Base-by-base conservation (phyloP, 2,329 filamentous ascomycete species). In the Hypoxylon sp. region DNA sequence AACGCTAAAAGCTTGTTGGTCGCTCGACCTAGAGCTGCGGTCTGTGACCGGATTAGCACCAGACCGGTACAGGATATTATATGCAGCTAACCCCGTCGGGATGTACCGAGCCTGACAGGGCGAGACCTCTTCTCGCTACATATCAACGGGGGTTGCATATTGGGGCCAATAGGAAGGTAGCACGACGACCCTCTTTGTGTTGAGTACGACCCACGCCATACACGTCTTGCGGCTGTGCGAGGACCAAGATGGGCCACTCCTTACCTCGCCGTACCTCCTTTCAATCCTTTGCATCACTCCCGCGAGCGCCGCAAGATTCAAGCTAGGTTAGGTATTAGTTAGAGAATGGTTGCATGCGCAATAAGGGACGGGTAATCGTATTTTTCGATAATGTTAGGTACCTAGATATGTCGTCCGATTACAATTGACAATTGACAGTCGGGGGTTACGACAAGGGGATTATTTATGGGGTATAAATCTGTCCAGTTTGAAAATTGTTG, bases 1-100 rank as follows among this genome's bases (percentile, higher is more conserved):
- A 70, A 75, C 68, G 64, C 69, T 65, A 65, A 67, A 62, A 73
- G 73, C 72, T 69, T 70, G 73, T 64, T 70, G 70, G 64, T 66
- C 68, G 65, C 65, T 61, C 63, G 22, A 57, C 55, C 63, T 51
- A 51, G 17, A 70, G 39, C 67, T 70, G 65, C 68, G 54, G 74
- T 77, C 76, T 78, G 72, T 75, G 73, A 78, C 77, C 75, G 76
- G 75, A 75, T 74, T 75, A 68, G 73, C 66, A 72, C 65, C 71
- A 75, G 74, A 75, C 77, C 76, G 75, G 68, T 59, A 64, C 63
- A 64, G 58, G 35, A 54, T 50, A 42, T 63, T 53, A 37, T 58
- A 55, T 67, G 60, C 67, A 68, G 58, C 48, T 58, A 65, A 50
- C 63, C 58, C 52, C 65, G 68, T 66, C 70, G 73, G 68, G 69